Evolutionary conservation across 2,329 filamentous ascomycete species (phyloP).

Genomic region (Colletotrichum cordylinicola): DNA sequence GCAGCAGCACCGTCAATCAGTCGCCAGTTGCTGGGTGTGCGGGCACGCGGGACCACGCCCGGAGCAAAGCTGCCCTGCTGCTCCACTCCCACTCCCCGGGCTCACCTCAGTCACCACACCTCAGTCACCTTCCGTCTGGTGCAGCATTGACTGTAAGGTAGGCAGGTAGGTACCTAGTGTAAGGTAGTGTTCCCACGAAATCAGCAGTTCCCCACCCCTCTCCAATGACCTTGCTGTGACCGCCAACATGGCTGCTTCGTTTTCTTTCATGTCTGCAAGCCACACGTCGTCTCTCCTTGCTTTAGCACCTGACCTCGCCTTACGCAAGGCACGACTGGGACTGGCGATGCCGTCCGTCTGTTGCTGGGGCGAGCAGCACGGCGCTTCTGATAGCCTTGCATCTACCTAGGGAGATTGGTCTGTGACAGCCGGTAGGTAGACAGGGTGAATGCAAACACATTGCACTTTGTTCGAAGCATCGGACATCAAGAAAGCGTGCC

Average conservation of each 20-base stretch:
- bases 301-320: background rate
- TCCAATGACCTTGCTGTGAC: constrained; percentile 22
- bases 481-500: background rate
- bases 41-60: background rate
- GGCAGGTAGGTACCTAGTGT: no score
- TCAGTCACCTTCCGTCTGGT: background rate
- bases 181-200: background rate
- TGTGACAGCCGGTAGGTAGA: background rate
- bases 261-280: background rate
- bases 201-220: background rate
- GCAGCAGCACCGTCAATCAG: background rate
- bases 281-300: background rate
- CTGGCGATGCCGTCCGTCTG: background rate
- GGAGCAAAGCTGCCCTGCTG: background rate
- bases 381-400: background rate
- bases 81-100: background rate
- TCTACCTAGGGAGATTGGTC: background rate
- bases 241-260: constrained; percentile 1
- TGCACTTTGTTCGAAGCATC: background rate
- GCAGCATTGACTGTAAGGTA: background rate
- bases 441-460: background rate
- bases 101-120: background rate
- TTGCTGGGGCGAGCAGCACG: background rate
- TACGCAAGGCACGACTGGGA: background rate
- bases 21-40: background rate